Evolutionary conservation across 2,329 filamentous ascomycete genomes (phyloP).

Genomic region (Calonectria henricotiae): DNA sequence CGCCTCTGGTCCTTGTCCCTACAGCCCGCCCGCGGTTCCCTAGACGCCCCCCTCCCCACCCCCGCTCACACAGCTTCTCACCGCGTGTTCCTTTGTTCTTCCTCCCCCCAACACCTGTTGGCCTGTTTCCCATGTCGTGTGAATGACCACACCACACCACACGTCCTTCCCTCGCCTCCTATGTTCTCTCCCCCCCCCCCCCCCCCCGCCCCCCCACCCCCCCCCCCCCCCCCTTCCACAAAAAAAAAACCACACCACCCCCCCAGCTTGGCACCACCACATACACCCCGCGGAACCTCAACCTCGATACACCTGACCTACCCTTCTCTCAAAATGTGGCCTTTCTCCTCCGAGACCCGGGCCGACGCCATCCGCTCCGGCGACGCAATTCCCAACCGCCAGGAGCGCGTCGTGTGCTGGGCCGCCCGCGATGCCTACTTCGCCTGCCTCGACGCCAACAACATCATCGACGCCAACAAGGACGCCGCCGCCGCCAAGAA

Average conservation of each 20-base stretch:
- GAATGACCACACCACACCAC: no score
- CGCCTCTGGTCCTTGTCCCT: no score
- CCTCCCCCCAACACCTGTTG: no score
- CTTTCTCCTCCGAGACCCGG: conserved; percentile 67
- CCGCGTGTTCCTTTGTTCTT: no score
- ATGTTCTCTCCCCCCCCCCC: no score
- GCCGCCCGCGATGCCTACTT: conserved; percentile 92
- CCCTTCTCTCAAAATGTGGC: conserved; percentile 62
- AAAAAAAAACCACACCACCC: conserved; percentile 28
- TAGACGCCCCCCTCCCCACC: no score
- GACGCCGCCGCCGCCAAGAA: conserved; percentile 60
- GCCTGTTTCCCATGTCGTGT: no score
- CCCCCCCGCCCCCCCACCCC: no score
- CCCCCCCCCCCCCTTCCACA: background rate
- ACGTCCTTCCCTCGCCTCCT: no score
- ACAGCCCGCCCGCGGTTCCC: no score
- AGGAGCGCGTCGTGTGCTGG: conserved; percentile 89
- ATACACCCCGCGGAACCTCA: conserved; percentile 6
- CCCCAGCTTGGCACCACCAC: background rate
- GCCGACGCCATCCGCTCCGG: conserved; percentile 71
- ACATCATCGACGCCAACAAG: conserved; percentile 80
- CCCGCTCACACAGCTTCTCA: no score
- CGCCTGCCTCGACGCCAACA: conserved; percentile 85
- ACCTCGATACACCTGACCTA: conserved; percentile 22
- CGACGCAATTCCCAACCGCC: conserved; percentile 85